Evolutionary conservation across 2,329 filamentous ascomycete genomes (phyloP).

Genomic region (Phaeosphaeriaceae sp.): DNA sequence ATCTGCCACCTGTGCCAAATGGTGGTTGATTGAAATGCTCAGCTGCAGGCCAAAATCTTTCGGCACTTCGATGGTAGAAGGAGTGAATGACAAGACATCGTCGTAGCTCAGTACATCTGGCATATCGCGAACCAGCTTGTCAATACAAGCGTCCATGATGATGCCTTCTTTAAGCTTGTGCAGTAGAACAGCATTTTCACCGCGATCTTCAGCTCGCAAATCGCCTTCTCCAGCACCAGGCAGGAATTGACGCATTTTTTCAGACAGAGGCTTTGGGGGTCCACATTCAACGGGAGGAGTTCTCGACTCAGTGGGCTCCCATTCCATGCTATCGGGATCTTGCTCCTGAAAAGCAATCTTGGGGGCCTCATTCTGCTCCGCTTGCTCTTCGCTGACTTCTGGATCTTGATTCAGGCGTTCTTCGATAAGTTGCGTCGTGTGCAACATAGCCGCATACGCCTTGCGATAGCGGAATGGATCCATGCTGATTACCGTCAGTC

Average conservation of each 20-base stretch:
- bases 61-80: slow-evolving; percentile 48
- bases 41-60: slow-evolving; percentile 47
- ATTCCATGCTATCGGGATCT: slow-evolving; percentile 48
- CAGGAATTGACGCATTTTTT: slow-evolving; percentile 40
- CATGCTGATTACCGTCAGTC: slow-evolving; percentile 36
- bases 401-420: slow-evolving; percentile 34
- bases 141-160: slow-evolving; percentile 47
- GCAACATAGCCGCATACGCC: slow-evolving; percentile 47
- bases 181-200: slow-evolving; percentile 38
- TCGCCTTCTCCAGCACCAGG: slow-evolving; percentile 35
- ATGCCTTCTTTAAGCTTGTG: slow-evolving; percentile 46
- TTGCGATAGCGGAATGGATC: slow-evolving; percentile 47
- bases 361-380: slow-evolving; percentile 11
- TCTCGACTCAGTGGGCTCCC: slow-evolving; percentile 42
- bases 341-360: slow-evolving; percentile 29
- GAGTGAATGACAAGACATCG: slow-evolving; percentile 42
- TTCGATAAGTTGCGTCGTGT: slow-evolving; percentile 43
- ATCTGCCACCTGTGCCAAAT: slow-evolving; percentile 47
- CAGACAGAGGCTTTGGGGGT: slow-evolving; percentile 36
- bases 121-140: slow-evolving; percentile 44
- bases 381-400: slow-evolving; percentile 9
- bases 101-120: slow-evolving; percentile 46
- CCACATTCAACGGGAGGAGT: slow-evolving; percentile 39
- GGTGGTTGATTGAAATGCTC: slow-evolving; percentile 49
- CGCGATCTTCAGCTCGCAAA: slow-evolving; percentile 25